These are phyloP conservation scores for Berberis thunbergii DNA, from an alignment of 164 flowering plant genomes.

Conservation along the genomic window DNA sequence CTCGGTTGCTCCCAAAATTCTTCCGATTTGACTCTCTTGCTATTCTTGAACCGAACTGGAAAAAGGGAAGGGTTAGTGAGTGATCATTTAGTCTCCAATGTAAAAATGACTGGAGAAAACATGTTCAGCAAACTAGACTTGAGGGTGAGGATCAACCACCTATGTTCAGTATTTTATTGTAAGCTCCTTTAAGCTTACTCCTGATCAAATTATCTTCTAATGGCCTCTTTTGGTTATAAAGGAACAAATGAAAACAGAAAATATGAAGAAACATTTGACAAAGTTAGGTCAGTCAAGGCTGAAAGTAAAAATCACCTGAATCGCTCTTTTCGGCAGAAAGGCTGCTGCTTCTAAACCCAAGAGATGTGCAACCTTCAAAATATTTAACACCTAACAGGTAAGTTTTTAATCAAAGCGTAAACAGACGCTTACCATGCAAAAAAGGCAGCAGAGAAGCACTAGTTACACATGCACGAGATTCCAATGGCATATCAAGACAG, in stretches of 20 bases:
- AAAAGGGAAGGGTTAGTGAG: not conserved
- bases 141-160: too few species aligned
- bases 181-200: too few species aligned
- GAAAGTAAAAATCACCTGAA: constrained; percentile 45
- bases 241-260: not conserved
- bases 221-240: too few species aligned
- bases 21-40: constrained; percentile 88
- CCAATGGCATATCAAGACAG: not conserved
- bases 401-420: not conserved
- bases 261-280: not conserved
- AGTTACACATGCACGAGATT: too few species aligned
- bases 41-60: constrained; percentile 93
- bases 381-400: constrained; percentile 5
- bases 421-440: not conserved
- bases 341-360: constrained; percentile 70
- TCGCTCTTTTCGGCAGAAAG: constrained; percentile 81
- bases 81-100: too few species aligned
- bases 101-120: too few species aligned
- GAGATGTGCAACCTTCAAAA: constrained; percentile 59
- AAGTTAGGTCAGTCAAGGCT: not conserved
- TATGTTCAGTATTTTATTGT: too few species aligned
- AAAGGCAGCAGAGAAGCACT: too few species aligned
- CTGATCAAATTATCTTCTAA: too few species aligned
- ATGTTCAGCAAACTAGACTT: not conserved
- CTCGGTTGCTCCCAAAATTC: constrained; percentile 94